These are phyloP conservation scores for Micromonas pusilla DNA, from an alignment of 139 green algal genomes.

Conservation along the genomic window DNA sequence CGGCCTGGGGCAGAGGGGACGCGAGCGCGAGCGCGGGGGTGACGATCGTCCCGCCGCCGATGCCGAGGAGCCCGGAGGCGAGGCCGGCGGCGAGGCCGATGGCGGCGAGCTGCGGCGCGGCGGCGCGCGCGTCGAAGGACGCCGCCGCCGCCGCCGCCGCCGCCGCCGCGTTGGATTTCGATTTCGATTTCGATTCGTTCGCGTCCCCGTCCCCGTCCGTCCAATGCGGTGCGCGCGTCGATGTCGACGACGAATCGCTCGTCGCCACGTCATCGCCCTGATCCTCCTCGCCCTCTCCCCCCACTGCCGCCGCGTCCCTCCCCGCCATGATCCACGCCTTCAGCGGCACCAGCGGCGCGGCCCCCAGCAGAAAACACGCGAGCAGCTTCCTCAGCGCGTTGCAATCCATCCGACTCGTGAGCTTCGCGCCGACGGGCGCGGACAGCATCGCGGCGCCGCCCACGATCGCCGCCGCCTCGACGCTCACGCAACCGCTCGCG, in stretches of 20 bases:
- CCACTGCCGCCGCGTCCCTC: not conserved
- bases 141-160: no score
- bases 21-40: slow-evolving; percentile 15
- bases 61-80: slow-evolving; percentile 23
- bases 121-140: not conserved
- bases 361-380: slow-evolving; percentile 19
- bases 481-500: slow-evolving; percentile 41
- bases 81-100: slow-evolving; percentile 11
- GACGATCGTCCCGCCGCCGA: slow-evolving; percentile 24
- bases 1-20: slow-evolving; percentile 7
- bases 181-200: not conserved
- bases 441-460: slow-evolving; percentile 46
- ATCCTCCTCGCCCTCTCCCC: not conserved
- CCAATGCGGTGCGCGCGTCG: not conserved
- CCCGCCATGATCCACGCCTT: not conserved
- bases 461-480: slow-evolving; percentile 48
- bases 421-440: slow-evolving; percentile 31
- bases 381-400: slow-evolving; percentile 10
- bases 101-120: slow-evolving; percentile 7
- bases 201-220: not conserved
- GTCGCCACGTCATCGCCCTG: no score
- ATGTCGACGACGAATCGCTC: no score
- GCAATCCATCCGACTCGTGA: not conserved
- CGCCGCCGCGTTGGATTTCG: not conserved
- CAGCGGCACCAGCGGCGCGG: slow-evolving; percentile 20